phyloP scores from a whole-genome alignment of 352 stramenopile species.

The Plasmopara halstedii region DNA sequence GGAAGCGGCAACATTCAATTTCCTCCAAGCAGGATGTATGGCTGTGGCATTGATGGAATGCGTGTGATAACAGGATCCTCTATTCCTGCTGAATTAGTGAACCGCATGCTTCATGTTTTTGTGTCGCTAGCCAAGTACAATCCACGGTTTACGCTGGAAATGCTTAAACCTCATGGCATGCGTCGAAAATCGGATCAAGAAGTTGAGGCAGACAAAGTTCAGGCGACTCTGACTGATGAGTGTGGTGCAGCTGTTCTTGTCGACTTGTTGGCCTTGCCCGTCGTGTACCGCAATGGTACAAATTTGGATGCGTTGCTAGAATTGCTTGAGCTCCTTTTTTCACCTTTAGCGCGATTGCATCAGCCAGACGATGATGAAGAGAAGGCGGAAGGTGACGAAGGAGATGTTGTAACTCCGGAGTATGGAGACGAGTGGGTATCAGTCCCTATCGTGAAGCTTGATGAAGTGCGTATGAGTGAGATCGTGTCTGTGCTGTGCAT shows the following conservation, averaged over 20 bases:
- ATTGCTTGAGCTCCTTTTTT: conserved; percentile 86
- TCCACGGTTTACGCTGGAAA: conserved; percentile 82
- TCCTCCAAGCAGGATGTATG: conserved; percentile 48
- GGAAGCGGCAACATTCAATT: conserved; percentile 37
- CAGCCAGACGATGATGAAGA: conserved; percentile 37
- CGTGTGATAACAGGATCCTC: conserved; percentile 12
- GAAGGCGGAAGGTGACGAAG: conserved; percentile 32
- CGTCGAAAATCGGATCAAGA: conserved; percentile 14
- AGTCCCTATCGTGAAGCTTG: conserved; percentile 55
- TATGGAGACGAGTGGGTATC: conserved; percentile 51
- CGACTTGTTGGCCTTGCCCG: conserved; percentile 80
- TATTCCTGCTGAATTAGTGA: conserved; percentile 83
- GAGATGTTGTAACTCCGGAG: conserved; percentile 7
- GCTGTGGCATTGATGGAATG: conserved; percentile 32
- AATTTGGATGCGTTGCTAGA: conserved; percentile 91
- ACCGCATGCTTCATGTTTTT: conserved; percentile 83
- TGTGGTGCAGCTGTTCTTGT: conserved; percentile 67
- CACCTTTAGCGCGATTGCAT: conserved; percentile 75
- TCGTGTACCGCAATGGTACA: conserved; percentile 83
- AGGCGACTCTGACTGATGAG: conserved; percentile 12
- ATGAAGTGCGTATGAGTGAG: conserved; percentile 39
- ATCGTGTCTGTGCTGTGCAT: conserved; percentile 72
- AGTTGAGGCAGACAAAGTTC: conserved; percentile 8
- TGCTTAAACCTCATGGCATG: conserved; percentile 70
- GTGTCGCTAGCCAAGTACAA: conserved; percentile 89